phyloP scores from a whole-genome alignment of 495 filamentous ascomycete genomes.

The Trichoderma virens region DNA sequence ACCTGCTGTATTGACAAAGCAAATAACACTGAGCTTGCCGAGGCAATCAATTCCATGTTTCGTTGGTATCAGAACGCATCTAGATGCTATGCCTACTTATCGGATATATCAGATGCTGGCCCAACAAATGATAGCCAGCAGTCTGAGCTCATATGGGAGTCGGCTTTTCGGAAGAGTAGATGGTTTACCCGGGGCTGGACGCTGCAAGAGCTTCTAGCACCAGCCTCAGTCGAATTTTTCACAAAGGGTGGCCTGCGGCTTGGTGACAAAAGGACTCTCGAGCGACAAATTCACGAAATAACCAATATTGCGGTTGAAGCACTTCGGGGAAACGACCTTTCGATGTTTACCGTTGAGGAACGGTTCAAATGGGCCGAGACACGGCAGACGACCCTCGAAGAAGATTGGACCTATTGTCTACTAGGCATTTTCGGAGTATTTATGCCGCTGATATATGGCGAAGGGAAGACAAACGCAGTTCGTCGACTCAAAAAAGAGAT shows the following conservation, averaged over 20 bases:
- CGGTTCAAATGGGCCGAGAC: constrained; percentile 28
- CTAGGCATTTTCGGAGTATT: constrained; percentile 28
- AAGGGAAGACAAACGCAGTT: constrained; percentile 27
- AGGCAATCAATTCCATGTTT: constrained; percentile 26
- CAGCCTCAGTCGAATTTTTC: constrained; percentile 26
- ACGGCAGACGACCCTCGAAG: constrained; percentile 23
- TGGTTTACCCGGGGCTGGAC: constrained; percentile 24
- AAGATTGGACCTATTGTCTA: constrained; percentile 33
- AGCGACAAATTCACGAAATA: constrained; percentile 14
- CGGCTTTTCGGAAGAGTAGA: no score
- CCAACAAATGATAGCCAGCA: background rate
- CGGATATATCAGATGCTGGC: constrained; percentile 16
- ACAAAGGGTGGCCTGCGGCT: constrained; percentile 18
- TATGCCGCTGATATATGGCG: constrained; percentile 30
- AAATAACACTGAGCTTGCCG: constrained; percentile 20
- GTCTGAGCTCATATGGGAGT: background rate
- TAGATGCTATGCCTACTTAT: constrained; percentile 25
- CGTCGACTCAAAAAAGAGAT: constrained; percentile 27
- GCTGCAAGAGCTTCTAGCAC: constrained; percentile 27
- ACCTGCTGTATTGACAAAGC: constrained; percentile 30
- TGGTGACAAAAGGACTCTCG: constrained; percentile 21
- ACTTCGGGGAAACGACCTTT: constrained; percentile 15
- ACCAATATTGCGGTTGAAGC: constrained; percentile 18
- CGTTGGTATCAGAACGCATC: constrained; percentile 23
- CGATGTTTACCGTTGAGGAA: constrained; percentile 15